Percentiles rank a stretch among this genome's conserved stretches.
These are phyloP conservation scores for Monosporascus cannonballus DNA, from an alignment of 2,329 filamentous ascomycete genomes.

Conservation along the genomic window DNA sequence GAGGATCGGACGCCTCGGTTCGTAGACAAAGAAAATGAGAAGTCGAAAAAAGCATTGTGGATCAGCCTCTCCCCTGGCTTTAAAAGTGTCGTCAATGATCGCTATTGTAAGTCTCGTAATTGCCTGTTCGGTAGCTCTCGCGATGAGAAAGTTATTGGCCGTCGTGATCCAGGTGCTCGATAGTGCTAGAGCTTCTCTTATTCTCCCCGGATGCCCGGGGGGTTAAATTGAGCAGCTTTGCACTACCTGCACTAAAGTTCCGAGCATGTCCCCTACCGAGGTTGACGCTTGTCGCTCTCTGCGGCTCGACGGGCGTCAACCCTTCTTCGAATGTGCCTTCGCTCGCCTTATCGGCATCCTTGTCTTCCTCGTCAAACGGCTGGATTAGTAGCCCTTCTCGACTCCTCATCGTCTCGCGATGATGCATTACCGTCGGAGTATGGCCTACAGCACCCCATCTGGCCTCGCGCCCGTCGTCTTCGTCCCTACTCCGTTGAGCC, in stretches of 20 bases:
- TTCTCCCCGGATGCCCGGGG: constrained; percentile 48
- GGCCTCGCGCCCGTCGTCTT: constrained; percentile 42
- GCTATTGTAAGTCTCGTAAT: not conserved
- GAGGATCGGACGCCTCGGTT: constrained; percentile 2
- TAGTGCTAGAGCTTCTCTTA: constrained; percentile 29
- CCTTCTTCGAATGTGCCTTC: constrained; percentile 18
- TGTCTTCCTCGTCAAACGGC: constrained; percentile 30
- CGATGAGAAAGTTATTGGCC: constrained; percentile 15
- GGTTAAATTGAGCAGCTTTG: constrained; percentile 64
- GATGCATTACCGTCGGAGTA: constrained; percentile 44
- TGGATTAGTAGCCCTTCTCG: constrained; percentile 44
- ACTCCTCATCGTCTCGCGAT: constrained; percentile 42
- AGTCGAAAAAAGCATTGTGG: constrained; percentile 24
- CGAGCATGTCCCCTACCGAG: constrained; percentile 59
- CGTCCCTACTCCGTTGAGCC: constrained; percentile 52
- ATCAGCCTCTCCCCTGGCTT: constrained; percentile 13
- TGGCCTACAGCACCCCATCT: constrained; percentile 48
- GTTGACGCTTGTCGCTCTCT: constrained; percentile 67
- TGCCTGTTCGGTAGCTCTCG: not conserved
- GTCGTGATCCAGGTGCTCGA: constrained; percentile 16
- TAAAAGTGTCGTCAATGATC: not conserved
- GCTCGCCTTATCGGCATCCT: constrained; percentile 26
- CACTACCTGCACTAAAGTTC: constrained; percentile 73
- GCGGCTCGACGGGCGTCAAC: constrained; percentile 31
- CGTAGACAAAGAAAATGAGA: constrained; percentile 5